These are phyloP conservation scores for Monilinia fructicola DNA, from an alignment of 2,329 filamentous ascomycete species.

Conservation along the genomic window DNA sequence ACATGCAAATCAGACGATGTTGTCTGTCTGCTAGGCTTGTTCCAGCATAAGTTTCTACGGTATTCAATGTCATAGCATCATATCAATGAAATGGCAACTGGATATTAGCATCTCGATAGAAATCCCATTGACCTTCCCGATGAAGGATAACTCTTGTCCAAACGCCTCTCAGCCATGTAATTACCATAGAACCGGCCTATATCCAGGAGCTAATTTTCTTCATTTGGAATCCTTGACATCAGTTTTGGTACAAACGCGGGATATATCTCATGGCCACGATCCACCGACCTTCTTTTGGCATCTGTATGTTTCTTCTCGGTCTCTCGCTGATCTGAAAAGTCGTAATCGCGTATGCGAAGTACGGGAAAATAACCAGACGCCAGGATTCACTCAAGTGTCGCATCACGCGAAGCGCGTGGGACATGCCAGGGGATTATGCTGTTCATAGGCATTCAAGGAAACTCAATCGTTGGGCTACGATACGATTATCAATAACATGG, in stretches of 20 bases:
- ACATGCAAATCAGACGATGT: neutral
- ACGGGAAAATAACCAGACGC: neutral
- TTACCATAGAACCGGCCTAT: neutral
- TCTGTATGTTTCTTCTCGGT: neutral
- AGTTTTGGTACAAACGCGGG: accelerated
- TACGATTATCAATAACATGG: conserved; percentile 10
- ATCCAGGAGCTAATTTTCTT: neutral
- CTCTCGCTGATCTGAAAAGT: conserved; percentile 1
- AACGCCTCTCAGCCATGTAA: neutral
- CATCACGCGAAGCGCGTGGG: neutral
- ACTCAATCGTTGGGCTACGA: neutral
- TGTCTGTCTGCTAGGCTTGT: neutral
- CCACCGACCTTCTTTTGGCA: neutral
- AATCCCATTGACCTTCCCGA: neutral
- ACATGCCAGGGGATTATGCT: neutral
- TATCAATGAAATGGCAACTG: neutral
- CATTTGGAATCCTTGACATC: neutral
- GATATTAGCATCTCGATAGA: neutral
- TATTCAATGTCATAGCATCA: neutral
- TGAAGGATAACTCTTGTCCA: neutral
- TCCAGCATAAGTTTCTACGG: no score
- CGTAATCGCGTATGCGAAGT: neutral
- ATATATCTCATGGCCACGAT: neutral
- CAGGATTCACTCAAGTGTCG: neutral
- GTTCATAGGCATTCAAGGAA: neutral